Evolutionary conservation across 2,329 filamentous ascomycete species (phyloP), one percentile per base, ranked within the genome.

Genomic region (Colletotrichum sp.): DNA sequence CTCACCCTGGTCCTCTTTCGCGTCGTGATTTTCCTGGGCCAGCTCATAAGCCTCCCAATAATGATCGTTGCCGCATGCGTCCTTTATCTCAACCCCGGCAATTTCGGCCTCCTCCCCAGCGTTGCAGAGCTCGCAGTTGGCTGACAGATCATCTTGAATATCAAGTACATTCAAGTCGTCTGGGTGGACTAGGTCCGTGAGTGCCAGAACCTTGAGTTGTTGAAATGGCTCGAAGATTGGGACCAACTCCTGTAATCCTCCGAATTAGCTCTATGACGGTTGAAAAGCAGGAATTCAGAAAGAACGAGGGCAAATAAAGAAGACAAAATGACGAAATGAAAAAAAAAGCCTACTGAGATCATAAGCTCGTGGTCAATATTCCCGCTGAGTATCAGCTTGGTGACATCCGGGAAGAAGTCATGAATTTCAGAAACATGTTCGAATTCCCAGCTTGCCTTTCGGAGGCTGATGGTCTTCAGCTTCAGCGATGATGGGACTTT

Each of bases 331-430:
- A 36, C 2, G 13, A 7, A 36, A 36, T 15, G 13, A 43, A n/a
- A 10, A 10, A 8, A 39, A 6, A 4, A 24, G 18, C 36, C 3
- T 43, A 43, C 39, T 9, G 18, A 43, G 43, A 48, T 48, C 43
- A 3, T 48, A 7, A 48, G 43, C 0, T 48, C 43, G 43, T n/a
- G 0, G 9, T n/a, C 18, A n/a, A 48, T 1, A 0, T 48, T 1
- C n/a, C 43, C 43, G 9, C 1, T 48, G 18, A 48, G 18, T 0
- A 48, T n/a, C 43, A 48, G 43, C 0, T 0, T 12, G 9, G 18
- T 48, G 43, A 21, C 43, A 2, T 48, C 43, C n/a, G 43, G 43
- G 43, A 48, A 48, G 43, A 48, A 48, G 1, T 48, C 43, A 0
- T 48, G 0, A 21, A 48, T 7, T n/a, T 48, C 43, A 21, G 43